Conservation (phyloP, 768 basidiomycete species). For the Trichaptum fuscoviolaceum region DNA sequence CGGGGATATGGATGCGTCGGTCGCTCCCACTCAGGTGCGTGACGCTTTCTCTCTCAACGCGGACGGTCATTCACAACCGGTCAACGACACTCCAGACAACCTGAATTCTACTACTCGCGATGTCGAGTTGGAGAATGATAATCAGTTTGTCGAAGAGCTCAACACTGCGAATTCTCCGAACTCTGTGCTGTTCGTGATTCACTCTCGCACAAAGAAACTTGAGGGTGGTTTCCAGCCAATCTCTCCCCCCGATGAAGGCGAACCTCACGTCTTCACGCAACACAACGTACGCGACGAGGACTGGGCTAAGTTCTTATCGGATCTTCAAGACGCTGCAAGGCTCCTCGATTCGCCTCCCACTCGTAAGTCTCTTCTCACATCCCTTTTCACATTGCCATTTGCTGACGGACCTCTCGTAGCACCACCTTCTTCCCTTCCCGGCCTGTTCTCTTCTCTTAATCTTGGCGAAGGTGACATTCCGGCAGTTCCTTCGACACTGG, state of each 20-base stretch:
- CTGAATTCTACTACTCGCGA: background rate
- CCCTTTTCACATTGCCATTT: background rate
- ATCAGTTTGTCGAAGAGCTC: background rate
- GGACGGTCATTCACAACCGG: background rate
- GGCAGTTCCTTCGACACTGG: background rate
- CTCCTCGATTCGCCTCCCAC: background rate
- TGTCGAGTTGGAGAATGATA: background rate
- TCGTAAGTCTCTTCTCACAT: background rate
- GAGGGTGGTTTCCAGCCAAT: background rate
- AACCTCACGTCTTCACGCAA: background rate
- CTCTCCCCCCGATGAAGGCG: background rate
- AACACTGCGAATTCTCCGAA: background rate
- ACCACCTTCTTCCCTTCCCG: background rate
- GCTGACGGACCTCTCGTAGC: background rate
- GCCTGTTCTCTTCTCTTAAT: background rate
- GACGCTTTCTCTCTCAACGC: background rate
- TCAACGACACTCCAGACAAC: background rate
- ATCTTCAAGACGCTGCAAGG: background rate
- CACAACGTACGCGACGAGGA: background rate
- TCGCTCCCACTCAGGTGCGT: slow-evolving; percentile 1
- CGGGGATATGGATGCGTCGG: background rate
- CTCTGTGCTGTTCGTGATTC: background rate
- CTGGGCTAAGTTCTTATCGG: background rate
- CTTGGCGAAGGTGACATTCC: background rate
- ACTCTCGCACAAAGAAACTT: background rate